Conservation (phyloP, 2,329 filamentous ascomycete species). For the Aureobasidium sp. region DNA sequence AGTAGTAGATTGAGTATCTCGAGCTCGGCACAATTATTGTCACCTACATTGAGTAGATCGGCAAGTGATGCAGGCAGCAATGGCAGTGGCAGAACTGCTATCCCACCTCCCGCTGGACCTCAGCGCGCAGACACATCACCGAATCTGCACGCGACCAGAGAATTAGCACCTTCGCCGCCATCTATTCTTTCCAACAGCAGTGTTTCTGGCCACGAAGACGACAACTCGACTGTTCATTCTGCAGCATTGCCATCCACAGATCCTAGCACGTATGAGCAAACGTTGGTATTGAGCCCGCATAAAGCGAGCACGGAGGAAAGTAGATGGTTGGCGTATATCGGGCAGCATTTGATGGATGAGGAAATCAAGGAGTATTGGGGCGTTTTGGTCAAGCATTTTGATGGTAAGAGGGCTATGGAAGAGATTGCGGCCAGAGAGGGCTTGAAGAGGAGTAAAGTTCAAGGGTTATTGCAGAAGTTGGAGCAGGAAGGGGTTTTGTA, state of each 20-base stretch:
- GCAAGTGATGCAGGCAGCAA: conserved; percentile 6
- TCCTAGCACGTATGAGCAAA: neutral
- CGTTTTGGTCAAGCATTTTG: conserved; percentile 73
- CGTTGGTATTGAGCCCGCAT: conserved; percentile 12
- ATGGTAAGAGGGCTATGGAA: conserved; percentile 77
- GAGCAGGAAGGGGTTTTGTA: conserved; percentile 14
- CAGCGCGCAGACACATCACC: neutral
- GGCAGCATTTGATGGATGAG: conserved; percentile 49
- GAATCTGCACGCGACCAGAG: neutral
- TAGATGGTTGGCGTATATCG: conserved; percentile 13
- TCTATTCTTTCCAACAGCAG: neutral
- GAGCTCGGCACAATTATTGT: neutral
- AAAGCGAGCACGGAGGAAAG: conserved; percentile 15
- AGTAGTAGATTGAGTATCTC: neutral
- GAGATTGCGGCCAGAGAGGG: conserved; percentile 78
- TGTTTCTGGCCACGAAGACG: neutral
- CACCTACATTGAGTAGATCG: neutral
- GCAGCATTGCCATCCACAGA: conserved; percentile 7
- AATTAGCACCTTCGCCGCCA: neutral
- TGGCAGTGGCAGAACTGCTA: conserved; percentile 5
- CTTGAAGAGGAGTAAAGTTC: conserved; percentile 65
- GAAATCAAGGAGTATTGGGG: conserved; percentile 62
- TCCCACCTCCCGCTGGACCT: neutral
- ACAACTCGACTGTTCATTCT: neutral
- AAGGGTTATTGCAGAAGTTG: conserved; percentile 11